Percentiles rank a stretch among this genome's conserved stretches.
Evolutionary conservation across 352 stramenopile species (phyloP).

Genomic region (Phytopythium litorale): DNA sequence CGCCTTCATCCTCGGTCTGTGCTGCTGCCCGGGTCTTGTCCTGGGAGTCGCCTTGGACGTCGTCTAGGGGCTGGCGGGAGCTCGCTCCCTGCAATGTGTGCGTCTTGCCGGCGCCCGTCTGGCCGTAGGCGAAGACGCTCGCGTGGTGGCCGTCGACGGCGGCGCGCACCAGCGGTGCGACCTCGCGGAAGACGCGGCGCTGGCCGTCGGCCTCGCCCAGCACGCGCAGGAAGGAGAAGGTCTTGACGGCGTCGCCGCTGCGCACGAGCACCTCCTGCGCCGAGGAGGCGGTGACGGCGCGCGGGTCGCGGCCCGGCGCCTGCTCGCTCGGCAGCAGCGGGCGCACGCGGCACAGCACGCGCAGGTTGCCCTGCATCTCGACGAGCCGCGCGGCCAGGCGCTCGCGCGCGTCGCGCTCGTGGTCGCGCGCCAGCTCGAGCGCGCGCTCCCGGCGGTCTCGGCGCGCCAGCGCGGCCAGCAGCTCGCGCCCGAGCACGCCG

Average conservation of each 20-base stretch:
- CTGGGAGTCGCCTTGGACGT: too few species aligned
- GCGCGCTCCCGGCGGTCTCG: constrained; percentile 31
- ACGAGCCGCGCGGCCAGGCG: constrained; percentile 42
- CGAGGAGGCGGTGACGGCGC: constrained; percentile 28
- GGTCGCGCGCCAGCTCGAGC: constrained; percentile 31
- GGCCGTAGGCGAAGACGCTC: constrained; percentile 96
- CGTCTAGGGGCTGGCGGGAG: too few species aligned
- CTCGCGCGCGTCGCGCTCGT: constrained; percentile 42
- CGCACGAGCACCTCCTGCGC: constrained; percentile 31
- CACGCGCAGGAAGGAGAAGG: constrained; percentile 86
- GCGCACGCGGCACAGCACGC: constrained; percentile 79
- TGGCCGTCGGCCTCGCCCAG: constrained; percentile 81
- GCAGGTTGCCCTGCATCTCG: constrained; percentile 58
- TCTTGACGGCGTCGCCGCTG: constrained; percentile 47
- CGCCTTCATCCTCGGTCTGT: constrained; percentile 17
- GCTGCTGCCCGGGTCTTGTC: background rate
- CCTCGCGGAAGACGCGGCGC: constrained; percentile 89
- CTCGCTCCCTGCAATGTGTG: constrained; percentile 27
- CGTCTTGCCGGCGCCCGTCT: constrained; percentile 47
- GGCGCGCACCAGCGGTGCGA: constrained; percentile 86
- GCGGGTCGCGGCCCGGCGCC: constrained; percentile 13
- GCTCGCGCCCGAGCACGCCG: constrained; percentile 52
- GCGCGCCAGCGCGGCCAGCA: constrained; percentile 41
- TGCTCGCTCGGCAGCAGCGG: constrained; percentile 24
- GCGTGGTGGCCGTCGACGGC: constrained; percentile 91